These are phyloP conservation scores for Lipomyces sp. DNA, from an alignment of 805 yeast genomes.

Conservation along the genomic window DNA sequence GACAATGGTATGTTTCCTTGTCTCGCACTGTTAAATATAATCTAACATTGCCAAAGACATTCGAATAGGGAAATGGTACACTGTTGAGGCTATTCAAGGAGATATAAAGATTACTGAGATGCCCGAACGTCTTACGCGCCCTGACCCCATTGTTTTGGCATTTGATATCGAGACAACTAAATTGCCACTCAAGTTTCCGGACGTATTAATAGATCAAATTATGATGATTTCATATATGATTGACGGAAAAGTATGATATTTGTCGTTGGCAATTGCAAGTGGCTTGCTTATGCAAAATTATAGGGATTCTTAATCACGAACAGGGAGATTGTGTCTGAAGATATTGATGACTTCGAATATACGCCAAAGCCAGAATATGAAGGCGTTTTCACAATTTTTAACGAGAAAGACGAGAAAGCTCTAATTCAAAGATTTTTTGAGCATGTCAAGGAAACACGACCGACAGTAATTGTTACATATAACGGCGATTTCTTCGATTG, in stretches of 20 bases:
- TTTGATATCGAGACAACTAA: constrained; percentile 98
- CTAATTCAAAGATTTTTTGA: constrained; percentile 76
- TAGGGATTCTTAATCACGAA: constrained; percentile 85
- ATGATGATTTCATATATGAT: constrained; percentile 99
- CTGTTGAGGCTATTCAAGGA: constrained; percentile 62
- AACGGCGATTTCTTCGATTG: constrained; percentile 99
- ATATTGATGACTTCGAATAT: constrained; percentile 94
- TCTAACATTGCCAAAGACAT: constrained; percentile 41
- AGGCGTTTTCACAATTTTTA: constrained; percentile 84
- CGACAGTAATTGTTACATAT: constrained; percentile 96
- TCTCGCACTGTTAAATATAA: background rate
- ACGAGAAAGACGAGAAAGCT: constrained; percentile 80
- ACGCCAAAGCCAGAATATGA: constrained; percentile 96
- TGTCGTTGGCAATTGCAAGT: background rate
- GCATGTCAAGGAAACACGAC: constrained; percentile 80
- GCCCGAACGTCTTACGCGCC: constrained; percentile 79
- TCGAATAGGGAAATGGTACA: constrained; percentile 95
- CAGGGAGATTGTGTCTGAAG: constrained; percentile 88
- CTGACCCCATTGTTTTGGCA: constrained; percentile 95
- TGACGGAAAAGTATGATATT: constrained; percentile 63
- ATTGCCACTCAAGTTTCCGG: constrained; percentile 94
- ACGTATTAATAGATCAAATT: constrained; percentile 79
- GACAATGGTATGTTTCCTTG: constrained; percentile 48
- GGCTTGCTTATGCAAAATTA: background rate
- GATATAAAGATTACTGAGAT: constrained; percentile 55